phyloP scores from a whole-genome alignment of 2,329 filamentous ascomycete species.

The Pseudocercospora ulei region DNA sequence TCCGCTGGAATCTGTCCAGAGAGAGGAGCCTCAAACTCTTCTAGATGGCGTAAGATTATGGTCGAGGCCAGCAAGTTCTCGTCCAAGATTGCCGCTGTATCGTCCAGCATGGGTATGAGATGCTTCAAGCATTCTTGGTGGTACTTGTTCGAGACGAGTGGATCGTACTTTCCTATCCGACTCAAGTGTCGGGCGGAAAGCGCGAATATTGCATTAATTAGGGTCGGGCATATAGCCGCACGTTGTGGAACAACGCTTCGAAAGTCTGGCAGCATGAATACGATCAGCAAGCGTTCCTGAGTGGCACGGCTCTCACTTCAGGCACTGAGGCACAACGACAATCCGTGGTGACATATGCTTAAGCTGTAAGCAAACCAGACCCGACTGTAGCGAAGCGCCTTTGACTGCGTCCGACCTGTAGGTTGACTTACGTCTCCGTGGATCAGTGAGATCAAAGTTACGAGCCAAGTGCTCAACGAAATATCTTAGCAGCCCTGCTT shows the following conservation, averaged over 20 bases:
- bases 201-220: slow-evolving; percentile 51
- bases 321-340: no score
- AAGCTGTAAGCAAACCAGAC: no score
- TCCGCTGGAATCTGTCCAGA: slow-evolving; percentile 23
- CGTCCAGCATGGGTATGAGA: slow-evolving; percentile 43
- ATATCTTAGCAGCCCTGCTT: slow-evolving; percentile 31
- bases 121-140: slow-evolving; percentile 47
- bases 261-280: no score
- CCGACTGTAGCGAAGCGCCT: no score
- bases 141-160: slow-evolving; percentile 45
- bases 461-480: slow-evolving; percentile 30
- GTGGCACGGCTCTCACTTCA: no score
- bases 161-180: slow-evolving; percentile 43
- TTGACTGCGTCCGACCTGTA: no score
- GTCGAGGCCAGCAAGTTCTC: slow-evolving; percentile 48
- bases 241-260: slow-evolving; percentile 47
- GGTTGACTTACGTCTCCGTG: no score
- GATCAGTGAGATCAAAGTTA: slow-evolving; percentile 32
- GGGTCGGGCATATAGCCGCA: slow-evolving; percentile 44
- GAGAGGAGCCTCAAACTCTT: slow-evolving; percentile 45
- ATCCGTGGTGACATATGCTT: no score
- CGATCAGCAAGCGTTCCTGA: no score
- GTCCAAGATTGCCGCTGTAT: slow-evolving; percentile 38
- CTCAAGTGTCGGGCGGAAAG: slow-evolving; percentile 49
- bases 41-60: slow-evolving; percentile 49